Conservation (phyloP, 768 basidiomycete genomes). For the Pleurotus pulmonarius region DNA sequence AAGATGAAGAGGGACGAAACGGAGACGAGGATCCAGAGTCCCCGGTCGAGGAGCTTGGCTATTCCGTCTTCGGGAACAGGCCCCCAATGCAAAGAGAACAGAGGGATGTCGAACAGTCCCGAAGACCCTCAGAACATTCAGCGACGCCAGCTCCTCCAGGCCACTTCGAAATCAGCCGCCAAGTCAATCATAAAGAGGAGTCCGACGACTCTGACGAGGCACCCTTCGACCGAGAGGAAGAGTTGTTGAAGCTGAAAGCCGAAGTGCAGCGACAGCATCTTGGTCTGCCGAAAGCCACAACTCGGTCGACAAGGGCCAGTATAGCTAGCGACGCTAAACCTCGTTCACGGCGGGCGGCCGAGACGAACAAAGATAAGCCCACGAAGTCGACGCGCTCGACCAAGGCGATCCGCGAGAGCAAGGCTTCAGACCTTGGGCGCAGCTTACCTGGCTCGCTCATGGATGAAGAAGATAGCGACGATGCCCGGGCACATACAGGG, state of each 20-base stretch:
- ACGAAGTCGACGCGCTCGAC: conserved; percentile 6
- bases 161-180: conserved; percentile 26
- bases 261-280: conserved; percentile 15
- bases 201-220: conserved; percentile 21
- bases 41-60: conserved; percentile 16
- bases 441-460: conserved; percentile 23
- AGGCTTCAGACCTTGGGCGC: conserved; percentile 11
- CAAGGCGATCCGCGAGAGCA: background rate
- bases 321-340: conserved; percentile 8
- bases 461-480: conserved; percentile 23
- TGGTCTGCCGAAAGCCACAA: background rate
- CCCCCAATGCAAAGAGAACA: conserved; percentile 12
- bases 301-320: conserved; percentile 14
- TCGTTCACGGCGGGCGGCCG: conserved; percentile 8
- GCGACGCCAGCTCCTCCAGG: conserved; percentile 37
- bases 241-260: background rate
- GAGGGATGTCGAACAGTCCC: conserved; percentile 1
- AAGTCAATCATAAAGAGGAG: conserved; percentile 33
- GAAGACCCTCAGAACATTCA: conserved; percentile 13
- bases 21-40: conserved; percentile 15
- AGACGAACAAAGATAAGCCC: background rate
- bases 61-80: conserved; percentile 24
- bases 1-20: conserved; percentile 11
- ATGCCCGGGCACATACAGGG: conserved; percentile 17
- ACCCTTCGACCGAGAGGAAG: conserved; percentile 25